A percentile compares a stretch with the other conserved stretches of the same genome.
phyloP scores from a whole-genome alignment of 345 rosid genomes.

The Hypericum perforatum region DNA sequence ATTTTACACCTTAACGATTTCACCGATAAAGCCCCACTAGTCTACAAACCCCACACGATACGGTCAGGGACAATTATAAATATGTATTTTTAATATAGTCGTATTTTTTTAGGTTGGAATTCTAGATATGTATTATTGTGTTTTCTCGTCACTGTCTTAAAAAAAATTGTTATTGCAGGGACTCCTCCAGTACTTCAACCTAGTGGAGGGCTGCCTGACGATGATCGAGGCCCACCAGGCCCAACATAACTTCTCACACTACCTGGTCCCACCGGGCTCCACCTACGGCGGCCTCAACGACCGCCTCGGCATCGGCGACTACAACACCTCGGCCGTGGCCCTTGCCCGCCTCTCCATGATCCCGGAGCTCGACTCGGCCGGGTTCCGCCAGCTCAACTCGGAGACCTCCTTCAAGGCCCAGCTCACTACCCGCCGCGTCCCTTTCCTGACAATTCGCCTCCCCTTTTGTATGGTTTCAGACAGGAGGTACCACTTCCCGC shows the following conservation, averaged over 20 bases:
- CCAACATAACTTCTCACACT: slow-evolving; percentile 41
- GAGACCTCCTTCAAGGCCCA: slow-evolving; percentile 79
- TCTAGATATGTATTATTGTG: too few species aligned
- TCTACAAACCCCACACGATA: too few species aligned
- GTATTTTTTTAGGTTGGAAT: too few species aligned
- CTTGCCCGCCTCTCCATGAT: slow-evolving; percentile 75
- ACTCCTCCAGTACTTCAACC: slow-evolving; percentile 64
- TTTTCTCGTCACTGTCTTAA: not conserved
- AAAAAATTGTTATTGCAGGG: slow-evolving; percentile 34
- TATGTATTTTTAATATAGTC: too few species aligned
- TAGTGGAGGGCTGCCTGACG: slow-evolving; percentile 72
- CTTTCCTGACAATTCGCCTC: slow-evolving; percentile 30
- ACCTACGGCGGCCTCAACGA: slow-evolving; percentile 88
- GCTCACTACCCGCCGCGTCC: slow-evolving; percentile 40
- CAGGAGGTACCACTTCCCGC: slow-evolving; percentile 59
- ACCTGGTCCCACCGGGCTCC: slow-evolving; percentile 78
- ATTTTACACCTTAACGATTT: too few species aligned
- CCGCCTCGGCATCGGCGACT: slow-evolving; percentile 77
- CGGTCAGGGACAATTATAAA: too few species aligned
- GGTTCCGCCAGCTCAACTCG: slow-evolving; percentile 57
- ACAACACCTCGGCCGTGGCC: slow-evolving; percentile 46
- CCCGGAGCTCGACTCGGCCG: slow-evolving; percentile 52
- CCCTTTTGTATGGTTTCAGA: slow-evolving; percentile 78
- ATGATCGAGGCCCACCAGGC: slow-evolving; percentile 54
- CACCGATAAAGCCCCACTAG: too few species aligned